Evolutionary conservation across 192 early-diverging fungal genomes (phyloP).

Genomic region (Linderina pennispora): DNA sequence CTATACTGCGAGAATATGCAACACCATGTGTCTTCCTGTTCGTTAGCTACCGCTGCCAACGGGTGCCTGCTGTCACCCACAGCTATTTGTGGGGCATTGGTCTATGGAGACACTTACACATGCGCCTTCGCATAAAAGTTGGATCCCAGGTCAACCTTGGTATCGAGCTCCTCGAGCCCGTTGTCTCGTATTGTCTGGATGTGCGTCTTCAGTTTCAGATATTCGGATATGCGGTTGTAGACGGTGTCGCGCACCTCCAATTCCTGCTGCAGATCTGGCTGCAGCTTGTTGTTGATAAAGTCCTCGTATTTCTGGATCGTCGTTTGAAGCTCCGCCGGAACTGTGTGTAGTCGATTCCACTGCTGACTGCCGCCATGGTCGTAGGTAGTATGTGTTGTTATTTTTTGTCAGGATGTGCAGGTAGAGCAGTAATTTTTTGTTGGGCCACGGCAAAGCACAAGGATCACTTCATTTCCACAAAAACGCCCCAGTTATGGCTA

Average conservation of each 20-base stretch:
- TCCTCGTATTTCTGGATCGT: conserved; percentile 58
- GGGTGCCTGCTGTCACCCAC: too few relatives aligned
- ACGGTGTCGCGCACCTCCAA: conserved; percentile 66
- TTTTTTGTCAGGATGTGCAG: too few relatives aligned
- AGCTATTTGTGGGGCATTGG: too few relatives aligned
- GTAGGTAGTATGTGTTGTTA: too few relatives aligned
- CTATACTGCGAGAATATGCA: too few relatives aligned
- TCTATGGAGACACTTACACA: conserved; percentile 62
- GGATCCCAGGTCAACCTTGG: conserved; percentile 81
- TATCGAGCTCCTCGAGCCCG: conserved; percentile 60
- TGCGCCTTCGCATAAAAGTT: conserved; percentile 87
- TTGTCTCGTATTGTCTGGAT: conserved; percentile 67
- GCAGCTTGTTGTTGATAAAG: conserved; percentile 68
- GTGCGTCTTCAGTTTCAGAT: conserved; percentile 71
- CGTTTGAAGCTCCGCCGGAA: conserved; percentile 19
- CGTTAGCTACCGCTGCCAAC: too few relatives aligned
- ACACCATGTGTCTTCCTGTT: too few relatives aligned
- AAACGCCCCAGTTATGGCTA: too few relatives aligned
- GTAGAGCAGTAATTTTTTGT: too few relatives aligned
- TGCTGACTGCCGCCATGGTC: too few relatives aligned
- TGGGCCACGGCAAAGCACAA: too few relatives aligned
- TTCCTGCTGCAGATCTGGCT: conserved; percentile 60
- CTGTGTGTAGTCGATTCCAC: conserved; percentile 1
- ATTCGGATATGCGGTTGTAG: conserved; percentile 75
- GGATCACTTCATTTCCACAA: too few relatives aligned